A percentile compares a stretch with the other conserved stretches of the same genome.
phyloP scores from a whole-genome alignment of 2,329 filamentous ascomycete species.

The Diaporthe ampelina region DNA sequence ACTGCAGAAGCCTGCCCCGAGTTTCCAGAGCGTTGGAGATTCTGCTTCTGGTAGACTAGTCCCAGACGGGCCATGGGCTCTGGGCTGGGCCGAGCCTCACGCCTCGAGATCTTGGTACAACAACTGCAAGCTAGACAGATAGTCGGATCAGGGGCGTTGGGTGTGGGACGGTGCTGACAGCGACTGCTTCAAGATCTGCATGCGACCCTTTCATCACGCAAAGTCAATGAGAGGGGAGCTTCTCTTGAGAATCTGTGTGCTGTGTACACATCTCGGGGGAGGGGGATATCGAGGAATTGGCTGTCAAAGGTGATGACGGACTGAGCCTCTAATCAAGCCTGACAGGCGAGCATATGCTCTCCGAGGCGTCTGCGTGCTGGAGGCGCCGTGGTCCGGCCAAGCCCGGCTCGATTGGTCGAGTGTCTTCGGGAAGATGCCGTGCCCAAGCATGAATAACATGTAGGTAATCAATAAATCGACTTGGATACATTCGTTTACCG shows the following conservation, averaged over 20 bases:
- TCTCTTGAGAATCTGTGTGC: not conserved
- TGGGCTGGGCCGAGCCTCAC: conserved; percentile 21
- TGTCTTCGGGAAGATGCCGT: conserved; percentile 14
- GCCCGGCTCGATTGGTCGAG: not conserved
- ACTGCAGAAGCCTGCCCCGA: conserved; percentile 19
- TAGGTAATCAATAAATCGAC: conserved; percentile 31
- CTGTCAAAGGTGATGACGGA: not conserved
- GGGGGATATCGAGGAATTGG: not conserved
- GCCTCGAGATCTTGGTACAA: conserved; percentile 8
- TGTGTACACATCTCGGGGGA: not conserved
- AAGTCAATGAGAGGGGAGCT: not conserved
- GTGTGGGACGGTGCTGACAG: conserved; percentile 22
- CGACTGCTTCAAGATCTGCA: conserved; percentile 32
- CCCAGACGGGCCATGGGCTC: not conserved
- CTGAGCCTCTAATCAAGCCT: not conserved
- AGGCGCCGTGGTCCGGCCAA: not conserved
- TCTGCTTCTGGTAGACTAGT: not conserved
- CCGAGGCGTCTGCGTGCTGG: not conserved
- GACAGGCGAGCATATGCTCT: not conserved
- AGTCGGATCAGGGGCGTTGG: conserved; percentile 12
- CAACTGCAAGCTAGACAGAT: conserved; percentile 3
- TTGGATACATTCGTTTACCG: not conserved
- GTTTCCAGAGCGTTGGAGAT: conserved; percentile 27
- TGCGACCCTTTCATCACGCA: conserved; percentile 3
- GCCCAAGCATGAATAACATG: not conserved